Percentiles rank a stretch among this genome's conserved stretches.
Conservation (phyloP, 2,329 filamentous ascomycete genomes). For the Thyridium curvatum region DNA sequence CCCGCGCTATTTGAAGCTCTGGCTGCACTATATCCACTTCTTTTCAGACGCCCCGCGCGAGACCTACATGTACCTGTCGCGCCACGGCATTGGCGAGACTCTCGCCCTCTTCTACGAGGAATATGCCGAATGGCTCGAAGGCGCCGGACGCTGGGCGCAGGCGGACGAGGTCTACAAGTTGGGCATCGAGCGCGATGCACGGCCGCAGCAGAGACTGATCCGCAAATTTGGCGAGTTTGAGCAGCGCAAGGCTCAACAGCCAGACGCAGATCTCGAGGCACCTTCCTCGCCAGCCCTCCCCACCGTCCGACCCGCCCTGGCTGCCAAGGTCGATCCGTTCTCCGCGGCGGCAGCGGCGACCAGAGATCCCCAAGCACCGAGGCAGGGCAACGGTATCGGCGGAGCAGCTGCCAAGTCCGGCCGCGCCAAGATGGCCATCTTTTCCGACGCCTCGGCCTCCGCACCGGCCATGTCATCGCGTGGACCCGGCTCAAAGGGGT, state of each 20-base stretch:
- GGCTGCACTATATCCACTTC: constrained; percentile 88
- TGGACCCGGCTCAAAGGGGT: constrained; percentile 60
- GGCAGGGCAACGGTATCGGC: constrained; percentile 38
- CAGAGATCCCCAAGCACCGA: constrained; percentile 60
- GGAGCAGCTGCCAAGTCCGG: constrained; percentile 54
- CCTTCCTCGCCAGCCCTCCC: constrained; percentile 86
- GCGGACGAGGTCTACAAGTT: constrained; percentile 91
- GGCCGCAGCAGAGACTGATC: constrained; percentile 71
- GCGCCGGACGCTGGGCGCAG: constrained; percentile 76
- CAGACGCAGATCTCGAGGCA: constrained; percentile 37
- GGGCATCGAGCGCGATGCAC: constrained; percentile 82
- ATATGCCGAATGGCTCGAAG: constrained; percentile 88
- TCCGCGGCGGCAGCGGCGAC: constrained; percentile 41
- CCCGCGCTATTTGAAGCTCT: constrained; percentile 84
- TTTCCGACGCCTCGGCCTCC: constrained; percentile 65
- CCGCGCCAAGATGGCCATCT: constrained; percentile 82
- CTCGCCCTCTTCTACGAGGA: constrained; percentile 95
- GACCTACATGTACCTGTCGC: constrained; percentile 83
- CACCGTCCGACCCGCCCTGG: constrained; percentile 73
- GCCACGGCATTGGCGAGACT: constrained; percentile 78
- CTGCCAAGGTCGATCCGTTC: constrained; percentile 82
- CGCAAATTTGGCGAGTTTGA: constrained; percentile 94
- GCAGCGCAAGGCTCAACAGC: constrained; percentile 59
- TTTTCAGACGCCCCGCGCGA: constrained; percentile 93
- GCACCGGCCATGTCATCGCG: constrained; percentile 49